phyloP scores from a whole-genome alignment of 371 early-diverging fungal species.

The Mucor saturninus region DNA sequence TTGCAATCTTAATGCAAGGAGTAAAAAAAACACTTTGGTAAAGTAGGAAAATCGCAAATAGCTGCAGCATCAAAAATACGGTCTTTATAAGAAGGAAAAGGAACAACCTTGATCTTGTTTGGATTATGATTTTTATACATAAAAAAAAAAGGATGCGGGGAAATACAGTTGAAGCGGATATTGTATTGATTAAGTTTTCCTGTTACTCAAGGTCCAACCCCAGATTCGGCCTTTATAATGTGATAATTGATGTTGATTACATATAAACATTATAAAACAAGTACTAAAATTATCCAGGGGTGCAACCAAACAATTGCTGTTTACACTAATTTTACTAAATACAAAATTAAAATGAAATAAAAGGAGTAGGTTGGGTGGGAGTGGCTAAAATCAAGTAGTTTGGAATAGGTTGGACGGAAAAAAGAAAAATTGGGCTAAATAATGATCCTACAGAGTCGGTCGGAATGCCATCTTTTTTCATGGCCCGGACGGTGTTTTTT shows the following conservation, averaged over 20 bases:
- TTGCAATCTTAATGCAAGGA: constrained; percentile 1
- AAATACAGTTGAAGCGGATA: constrained; percentile 13
- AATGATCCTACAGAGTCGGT: constrained; percentile 11
- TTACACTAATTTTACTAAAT: neutral
- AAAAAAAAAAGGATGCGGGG: constrained; percentile 12
- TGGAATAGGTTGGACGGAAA: neutral
- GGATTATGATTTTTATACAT: neutral
- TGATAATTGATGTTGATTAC: constrained; percentile 4
- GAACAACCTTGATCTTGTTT: neutral
- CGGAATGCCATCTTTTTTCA: constrained; percentile 27
- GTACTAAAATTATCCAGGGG: constrained; percentile 6
- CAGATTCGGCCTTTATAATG: constrained; percentile 8
- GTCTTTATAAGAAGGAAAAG: constrained; percentile 1
- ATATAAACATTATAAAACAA: constrained; percentile 1
- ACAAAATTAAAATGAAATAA: neutral
- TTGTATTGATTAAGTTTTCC: constrained; percentile 1
- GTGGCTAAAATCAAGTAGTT: neutral
- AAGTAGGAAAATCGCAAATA: neutral
- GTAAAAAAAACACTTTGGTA: neutral
- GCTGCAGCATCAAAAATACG: neutral
- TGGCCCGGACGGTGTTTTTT: constrained; percentile 47
- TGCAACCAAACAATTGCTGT: neutral
- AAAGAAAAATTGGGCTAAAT: constrained; percentile 18
- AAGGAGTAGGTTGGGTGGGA: neutral
- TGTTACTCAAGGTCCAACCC: constrained; percentile 3